Conservation (phyloP, 139 green algal species). For the Coccomyxa sp. region DNA sequence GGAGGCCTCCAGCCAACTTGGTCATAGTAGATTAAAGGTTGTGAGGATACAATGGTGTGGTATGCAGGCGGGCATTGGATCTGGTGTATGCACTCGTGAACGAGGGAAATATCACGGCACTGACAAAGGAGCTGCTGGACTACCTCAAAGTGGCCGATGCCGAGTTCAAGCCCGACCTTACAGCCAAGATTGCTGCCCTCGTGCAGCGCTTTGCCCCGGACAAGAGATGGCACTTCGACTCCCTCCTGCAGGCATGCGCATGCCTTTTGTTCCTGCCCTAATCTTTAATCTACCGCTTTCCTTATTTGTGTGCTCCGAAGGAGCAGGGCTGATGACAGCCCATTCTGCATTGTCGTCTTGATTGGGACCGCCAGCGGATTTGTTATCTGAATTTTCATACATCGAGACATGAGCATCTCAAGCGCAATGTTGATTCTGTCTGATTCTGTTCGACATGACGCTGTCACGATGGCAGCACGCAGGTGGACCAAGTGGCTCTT, state of each 20-base stretch:
- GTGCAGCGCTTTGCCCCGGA: conserved; percentile 84
- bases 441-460: background rate
- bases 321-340: too few species aligned
- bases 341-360: background rate
- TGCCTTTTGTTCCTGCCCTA: background rate
- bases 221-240: conserved; percentile 92
- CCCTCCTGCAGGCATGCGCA: conserved; percentile 53
- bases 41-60: background rate
- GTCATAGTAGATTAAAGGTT: too few species aligned
- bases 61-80: conserved; percentile 74
- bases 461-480: background rate
- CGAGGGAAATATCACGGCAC: conserved; percentile 69
- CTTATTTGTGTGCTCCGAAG: background rate
- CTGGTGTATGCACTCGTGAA: conserved; percentile 93
- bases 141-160: conserved; percentile 87
- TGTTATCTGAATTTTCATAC: background rate
- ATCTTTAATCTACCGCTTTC: background rate
- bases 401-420: background rate
- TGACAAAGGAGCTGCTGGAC: conserved; percentile 91
- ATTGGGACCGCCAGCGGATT: background rate
- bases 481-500: background rate
- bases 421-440: background rate
- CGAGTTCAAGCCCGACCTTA: conserved; percentile 96
- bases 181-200: conserved; percentile 84
- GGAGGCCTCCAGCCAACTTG: too few species aligned